Percentiles rank a stretch among this genome's conserved stretches.
phyloP scores from a whole-genome alignment of 176 grass and related monocot species.

The Pontederia crassipes region DNA sequence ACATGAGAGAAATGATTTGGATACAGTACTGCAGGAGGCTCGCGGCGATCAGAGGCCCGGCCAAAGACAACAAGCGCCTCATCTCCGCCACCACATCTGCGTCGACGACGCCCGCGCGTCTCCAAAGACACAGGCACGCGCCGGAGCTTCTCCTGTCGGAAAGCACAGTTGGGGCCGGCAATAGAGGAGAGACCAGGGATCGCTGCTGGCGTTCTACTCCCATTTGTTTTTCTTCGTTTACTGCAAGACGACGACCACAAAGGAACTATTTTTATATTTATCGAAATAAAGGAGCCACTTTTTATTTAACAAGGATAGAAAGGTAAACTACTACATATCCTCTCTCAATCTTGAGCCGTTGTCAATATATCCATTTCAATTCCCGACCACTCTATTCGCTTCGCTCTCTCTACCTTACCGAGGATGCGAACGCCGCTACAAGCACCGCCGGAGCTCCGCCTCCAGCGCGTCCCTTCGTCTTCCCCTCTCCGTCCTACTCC shows the following conservation, averaged over 20 bases:
- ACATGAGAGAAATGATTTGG: constrained; percentile 59
- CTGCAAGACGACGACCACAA: too few species aligned
- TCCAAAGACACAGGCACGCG: constrained; percentile 18
- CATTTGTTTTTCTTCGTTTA: too few species aligned
- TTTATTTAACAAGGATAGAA: too few species aligned
- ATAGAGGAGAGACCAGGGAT: too few species aligned
- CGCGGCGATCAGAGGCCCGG: constrained; percentile 41
- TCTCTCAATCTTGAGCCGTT: too few species aligned
- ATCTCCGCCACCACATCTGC: constrained; percentile 20
- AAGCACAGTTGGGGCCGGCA: too few species aligned
- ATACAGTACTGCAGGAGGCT: constrained; percentile 55
- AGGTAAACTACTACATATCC: too few species aligned
- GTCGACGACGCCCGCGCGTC: constrained; percentile 26
- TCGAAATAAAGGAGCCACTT: too few species aligned
- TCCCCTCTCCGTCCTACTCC: background rate
- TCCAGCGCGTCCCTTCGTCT: too few species aligned
- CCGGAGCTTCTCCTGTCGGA: too few species aligned
- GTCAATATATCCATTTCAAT: constrained; percentile 22
- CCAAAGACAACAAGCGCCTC: constrained; percentile 35
- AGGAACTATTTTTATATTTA: too few species aligned
- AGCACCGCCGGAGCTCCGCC: constrained; percentile 2
- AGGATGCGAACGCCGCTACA: constrained; percentile 28
- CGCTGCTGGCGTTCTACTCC: too few species aligned
- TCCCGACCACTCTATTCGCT: background rate
- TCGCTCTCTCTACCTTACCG: background rate